Conservation (phyloP, 352 stramenopile genomes). For the Phytopythium sindhum region DNA sequence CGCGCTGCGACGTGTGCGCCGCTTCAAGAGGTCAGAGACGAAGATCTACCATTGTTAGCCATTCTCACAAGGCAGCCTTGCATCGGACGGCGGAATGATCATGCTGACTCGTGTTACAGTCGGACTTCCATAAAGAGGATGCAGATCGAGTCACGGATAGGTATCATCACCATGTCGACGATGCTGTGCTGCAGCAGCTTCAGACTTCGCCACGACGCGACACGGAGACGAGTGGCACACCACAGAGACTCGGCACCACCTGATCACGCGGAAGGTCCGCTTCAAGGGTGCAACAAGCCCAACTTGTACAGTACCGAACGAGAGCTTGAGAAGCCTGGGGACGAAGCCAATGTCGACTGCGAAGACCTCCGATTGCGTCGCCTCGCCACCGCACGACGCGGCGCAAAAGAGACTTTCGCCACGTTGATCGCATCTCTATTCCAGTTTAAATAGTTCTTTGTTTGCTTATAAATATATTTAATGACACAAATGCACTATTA, state of each 20-base stretch:
- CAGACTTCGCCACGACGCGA: neutral
- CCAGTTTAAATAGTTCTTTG: neutral
- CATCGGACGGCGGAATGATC: too few relatives aligned
- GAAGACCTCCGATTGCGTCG: neutral
- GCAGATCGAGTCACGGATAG: neutral
- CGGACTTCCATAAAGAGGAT: neutral
- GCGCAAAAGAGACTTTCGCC: conserved; percentile 2
- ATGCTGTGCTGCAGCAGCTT: neutral
- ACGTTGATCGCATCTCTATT: neutral
- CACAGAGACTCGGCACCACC: neutral
- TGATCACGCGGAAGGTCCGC: neutral
- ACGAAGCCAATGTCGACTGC: neutral
- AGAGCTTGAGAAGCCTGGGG: neutral
- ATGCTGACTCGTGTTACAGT: too few relatives aligned
- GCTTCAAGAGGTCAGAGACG: neutral
- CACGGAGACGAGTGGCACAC: neutral
- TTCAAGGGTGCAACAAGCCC: neutral
- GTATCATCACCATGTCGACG: neutral
- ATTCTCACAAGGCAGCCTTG: too few relatives aligned
- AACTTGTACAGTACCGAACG: neutral
- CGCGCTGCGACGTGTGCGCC: neutral
- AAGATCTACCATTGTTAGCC: neutral
- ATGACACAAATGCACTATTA: neutral
- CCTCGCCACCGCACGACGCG: neutral
- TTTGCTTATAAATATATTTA: neutral